These are phyloP conservation scores for Vanrija sp. DNA, from an alignment of 1,284 basidiomycete species.

Conservation along the genomic window DNA sequence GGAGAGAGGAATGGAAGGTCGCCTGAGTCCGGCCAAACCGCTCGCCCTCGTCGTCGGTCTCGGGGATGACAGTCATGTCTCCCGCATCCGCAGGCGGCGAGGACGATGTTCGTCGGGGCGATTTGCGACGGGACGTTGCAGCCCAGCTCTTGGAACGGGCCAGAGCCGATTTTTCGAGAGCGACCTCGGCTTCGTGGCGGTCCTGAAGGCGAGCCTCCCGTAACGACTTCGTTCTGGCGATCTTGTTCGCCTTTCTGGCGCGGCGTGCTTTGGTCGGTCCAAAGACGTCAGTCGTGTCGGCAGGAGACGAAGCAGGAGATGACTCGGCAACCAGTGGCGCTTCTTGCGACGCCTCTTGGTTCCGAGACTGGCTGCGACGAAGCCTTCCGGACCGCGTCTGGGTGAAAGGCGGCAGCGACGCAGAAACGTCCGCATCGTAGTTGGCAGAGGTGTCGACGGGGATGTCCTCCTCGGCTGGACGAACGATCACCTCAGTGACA, in stretches of 20 bases:
- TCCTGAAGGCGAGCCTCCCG: too few species aligned
- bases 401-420: not conserved
- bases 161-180: too few species aligned
- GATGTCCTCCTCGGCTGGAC: not conserved
- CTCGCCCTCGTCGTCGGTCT: constrained; percentile 16
- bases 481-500: not conserved
- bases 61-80: constrained; percentile 9
- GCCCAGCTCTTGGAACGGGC: too few species aligned
- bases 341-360: too few species aligned
- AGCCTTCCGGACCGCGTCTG: constrained; percentile 3
- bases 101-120: not conserved
- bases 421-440: constrained; percentile 17
- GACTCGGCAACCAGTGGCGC: constrained; percentile 6
- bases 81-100: not conserved
- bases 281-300: constrained; percentile 26
- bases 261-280: constrained; percentile 19
- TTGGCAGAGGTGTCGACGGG: not conserved
- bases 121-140: too few species aligned
- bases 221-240: too few species aligned
- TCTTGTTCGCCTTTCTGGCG: too few species aligned
- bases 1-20: too few species aligned
- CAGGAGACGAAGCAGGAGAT: not conserved
- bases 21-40: not conserved
- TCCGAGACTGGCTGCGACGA: not conserved
- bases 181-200: too few species aligned